Percentiles rank a stretch among this genome's conserved stretches.
These are phyloP conservation scores for Epichloe gansuensis DNA, from an alignment of 2,329 filamentous ascomycete species.

Conservation along the genomic window DNA sequence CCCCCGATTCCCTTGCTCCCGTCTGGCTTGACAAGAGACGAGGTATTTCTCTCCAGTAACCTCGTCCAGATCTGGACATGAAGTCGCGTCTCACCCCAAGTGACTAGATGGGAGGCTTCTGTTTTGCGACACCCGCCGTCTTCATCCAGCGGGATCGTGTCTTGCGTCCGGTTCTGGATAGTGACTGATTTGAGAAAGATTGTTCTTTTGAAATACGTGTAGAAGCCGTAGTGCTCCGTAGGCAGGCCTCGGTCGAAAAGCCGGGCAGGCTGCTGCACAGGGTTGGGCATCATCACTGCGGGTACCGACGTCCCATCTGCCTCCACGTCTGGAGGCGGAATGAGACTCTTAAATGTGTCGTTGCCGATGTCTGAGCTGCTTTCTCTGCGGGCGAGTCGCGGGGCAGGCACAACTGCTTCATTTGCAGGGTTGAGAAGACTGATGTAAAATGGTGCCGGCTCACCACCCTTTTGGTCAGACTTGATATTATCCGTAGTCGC, in stretches of 20 bases:
- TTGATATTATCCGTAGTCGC: conserved; percentile 69
- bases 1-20: conserved; percentile 16
- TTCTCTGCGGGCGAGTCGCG: conserved; percentile 14
- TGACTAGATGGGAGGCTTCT: conserved; percentile 43
- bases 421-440: conserved; percentile 46
- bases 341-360: conserved; percentile 24
- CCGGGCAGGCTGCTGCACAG: conserved; percentile 64
- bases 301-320: conserved; percentile 59
- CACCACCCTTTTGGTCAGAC: conserved; percentile 58
- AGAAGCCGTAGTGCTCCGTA: conserved; percentile 88
- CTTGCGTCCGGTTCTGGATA: conserved; percentile 30
- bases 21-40: conserved; percentile 19
- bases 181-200: conserved; percentile 61
- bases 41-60: conserved; percentile 31
- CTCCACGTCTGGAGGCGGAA: conserved; percentile 51
- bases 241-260: conserved; percentile 71
- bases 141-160: conserved; percentile 34
- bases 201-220: conserved; percentile 78
- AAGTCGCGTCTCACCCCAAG: conserved; percentile 47
- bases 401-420: conserved; percentile 15
- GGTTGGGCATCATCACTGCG: conserved; percentile 58
- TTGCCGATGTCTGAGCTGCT: conserved; percentile 10
- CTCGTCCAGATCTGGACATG: conserved; percentile 55
- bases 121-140: conserved; percentile 40
- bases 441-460: conserved; percentile 81